A percentile compares a stretch with the other conserved stretches of the same genome.
These are phyloP conservation scores for Theileria orientalis DNA, from an alignment of 169 alveolate species.

Conservation along the genomic window DNA sequence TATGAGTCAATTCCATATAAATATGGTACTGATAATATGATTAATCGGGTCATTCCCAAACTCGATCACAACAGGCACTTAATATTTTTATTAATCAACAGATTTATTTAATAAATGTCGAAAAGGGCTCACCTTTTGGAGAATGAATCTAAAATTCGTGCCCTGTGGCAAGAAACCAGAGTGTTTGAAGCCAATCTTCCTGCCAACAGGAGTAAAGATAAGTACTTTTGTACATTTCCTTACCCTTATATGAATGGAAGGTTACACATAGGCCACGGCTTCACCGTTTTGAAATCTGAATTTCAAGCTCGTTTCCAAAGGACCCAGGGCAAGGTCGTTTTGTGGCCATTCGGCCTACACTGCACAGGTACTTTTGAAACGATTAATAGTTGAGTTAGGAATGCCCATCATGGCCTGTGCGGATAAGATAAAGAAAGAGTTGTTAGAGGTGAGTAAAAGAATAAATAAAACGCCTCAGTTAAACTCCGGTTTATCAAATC, in stretches of 20 bases:
- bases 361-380: slow-evolving; percentile 89
- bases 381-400: slow-evolving; percentile 32
- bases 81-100: too few relatives aligned
- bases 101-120: slow-evolving; percentile 67
- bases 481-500: background rate
- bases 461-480: background rate
- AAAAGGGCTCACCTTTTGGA: slow-evolving; percentile 86
- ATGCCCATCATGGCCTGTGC: slow-evolving; percentile 99
- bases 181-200: slow-evolving; percentile 86
- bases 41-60: background rate
- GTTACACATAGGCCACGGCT: slow-evolving; percentile 98
- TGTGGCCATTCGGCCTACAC: slow-evolving; percentile 98
- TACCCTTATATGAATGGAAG: slow-evolving; percentile 99
- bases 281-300: slow-evolving; percentile 95
- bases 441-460: slow-evolving; percentile 40
- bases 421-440: slow-evolving; percentile 85
- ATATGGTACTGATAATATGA: background rate
- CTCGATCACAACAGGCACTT: too few relatives aligned
- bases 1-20: too few relatives aligned
- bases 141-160: slow-evolving; percentile 84
- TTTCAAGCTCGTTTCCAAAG: slow-evolving; percentile 94
- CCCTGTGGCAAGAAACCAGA: slow-evolving; percentile 85
- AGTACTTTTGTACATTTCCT: slow-evolving; percentile 96
- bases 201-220: slow-evolving; percentile 74
- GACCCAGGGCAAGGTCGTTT: slow-evolving; percentile 90